These are phyloP conservation scores for Moelleriella libera DNA, from an alignment of 2,329 filamentous ascomycete species.

Conservation along the genomic window DNA sequence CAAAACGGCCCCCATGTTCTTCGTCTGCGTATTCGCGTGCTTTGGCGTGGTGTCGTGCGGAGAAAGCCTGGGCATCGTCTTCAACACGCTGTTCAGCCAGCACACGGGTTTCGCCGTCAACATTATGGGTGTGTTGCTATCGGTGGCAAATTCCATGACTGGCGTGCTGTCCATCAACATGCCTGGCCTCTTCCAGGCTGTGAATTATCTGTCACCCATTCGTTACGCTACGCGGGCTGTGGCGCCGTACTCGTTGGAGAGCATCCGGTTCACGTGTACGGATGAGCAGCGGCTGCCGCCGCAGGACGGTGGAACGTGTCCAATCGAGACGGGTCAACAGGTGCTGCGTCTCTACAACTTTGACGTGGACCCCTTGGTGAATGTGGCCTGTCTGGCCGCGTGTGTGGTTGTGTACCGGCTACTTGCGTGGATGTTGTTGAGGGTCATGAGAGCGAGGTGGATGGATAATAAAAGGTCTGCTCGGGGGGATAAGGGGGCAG, in stretches of 20 bases:
- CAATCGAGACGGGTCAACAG: constrained; percentile 50
- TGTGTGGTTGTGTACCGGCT: constrained; percentile 52
- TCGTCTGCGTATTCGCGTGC: constrained; percentile 52
- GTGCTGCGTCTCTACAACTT: constrained; percentile 55
- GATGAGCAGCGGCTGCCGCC: constrained; percentile 38
- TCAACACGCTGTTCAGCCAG: constrained; percentile 54
- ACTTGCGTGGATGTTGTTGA: constrained; percentile 45
- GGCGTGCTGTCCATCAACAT: constrained; percentile 59
- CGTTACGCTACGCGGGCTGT: constrained; percentile 57
- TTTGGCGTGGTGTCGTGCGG: constrained; percentile 64
- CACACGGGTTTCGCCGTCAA: constrained; percentile 69
- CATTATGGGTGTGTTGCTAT: constrained; percentile 54
- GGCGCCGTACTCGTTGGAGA: constrained; percentile 48
- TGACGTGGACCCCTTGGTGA: constrained; percentile 44
- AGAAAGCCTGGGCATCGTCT: constrained; percentile 65
- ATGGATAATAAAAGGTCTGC: constrained; percentile 11
- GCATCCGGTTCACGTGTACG: constrained; percentile 49
- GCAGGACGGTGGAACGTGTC: constrained; percentile 38
- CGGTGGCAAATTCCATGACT: constrained; percentile 56
- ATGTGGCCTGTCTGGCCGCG: constrained; percentile 47
- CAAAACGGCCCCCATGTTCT: constrained; percentile 48
- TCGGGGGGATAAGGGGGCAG: background rate
- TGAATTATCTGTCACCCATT: constrained; percentile 60
- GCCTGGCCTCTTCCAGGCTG: constrained; percentile 47
- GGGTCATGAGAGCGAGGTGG: constrained; percentile 39